phyloP scores from a whole-genome alignment of 352 stramenopile genomes.

The Phytophthora aleatoria region DNA sequence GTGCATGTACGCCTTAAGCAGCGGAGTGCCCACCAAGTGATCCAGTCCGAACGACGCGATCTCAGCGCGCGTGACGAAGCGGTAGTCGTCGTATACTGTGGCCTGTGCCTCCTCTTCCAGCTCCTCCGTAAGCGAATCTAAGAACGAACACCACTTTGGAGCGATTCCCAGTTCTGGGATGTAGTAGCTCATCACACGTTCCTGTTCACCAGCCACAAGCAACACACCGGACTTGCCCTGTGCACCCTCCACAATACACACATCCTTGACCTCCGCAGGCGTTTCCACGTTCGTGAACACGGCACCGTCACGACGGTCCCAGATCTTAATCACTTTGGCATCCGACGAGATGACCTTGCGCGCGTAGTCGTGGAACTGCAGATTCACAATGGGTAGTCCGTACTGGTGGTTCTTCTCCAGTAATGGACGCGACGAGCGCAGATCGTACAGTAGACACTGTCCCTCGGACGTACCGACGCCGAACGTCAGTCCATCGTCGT shows the following conservation, averaged over 20 bases:
- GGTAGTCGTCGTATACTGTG: conserved; percentile 99
- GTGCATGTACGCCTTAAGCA: conserved; percentile 99
- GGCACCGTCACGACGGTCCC: conserved; percentile 90
- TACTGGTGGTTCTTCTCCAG: conserved; percentile 98
- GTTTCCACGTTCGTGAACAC: conserved; percentile 98
- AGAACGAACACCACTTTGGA: conserved; percentile 98
- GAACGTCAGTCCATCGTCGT: conserved; percentile 95
- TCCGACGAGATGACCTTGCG: conserved; percentile 95
- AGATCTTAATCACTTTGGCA: conserved; percentile 98
- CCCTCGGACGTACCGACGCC: conserved; percentile 94
- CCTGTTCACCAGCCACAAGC: conserved; percentile 96
- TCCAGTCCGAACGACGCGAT: conserved; percentile 96
- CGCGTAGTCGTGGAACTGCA: conserved; percentile 93
- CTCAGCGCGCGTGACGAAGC: conserved; percentile 97
- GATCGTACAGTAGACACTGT: conserved; percentile 95
- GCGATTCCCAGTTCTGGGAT: conserved; percentile 97
- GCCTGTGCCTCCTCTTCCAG: conserved; percentile 95
- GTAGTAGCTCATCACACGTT: conserved; percentile 98
- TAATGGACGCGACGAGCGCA: conserved; percentile 94
- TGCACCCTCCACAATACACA: conserved; percentile 93
- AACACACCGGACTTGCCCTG: conserved; percentile 95
- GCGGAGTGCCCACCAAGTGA: conserved; percentile 96
- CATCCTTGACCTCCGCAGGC: conserved; percentile 94
- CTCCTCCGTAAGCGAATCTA: conserved; percentile 99
- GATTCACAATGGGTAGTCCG: conserved; percentile 94